Evolutionary conservation across 345 rosid genomes (phyloP), one percentile per base, ranked within the genome.

Genomic region (Eucalyptus globulus): DNA sequence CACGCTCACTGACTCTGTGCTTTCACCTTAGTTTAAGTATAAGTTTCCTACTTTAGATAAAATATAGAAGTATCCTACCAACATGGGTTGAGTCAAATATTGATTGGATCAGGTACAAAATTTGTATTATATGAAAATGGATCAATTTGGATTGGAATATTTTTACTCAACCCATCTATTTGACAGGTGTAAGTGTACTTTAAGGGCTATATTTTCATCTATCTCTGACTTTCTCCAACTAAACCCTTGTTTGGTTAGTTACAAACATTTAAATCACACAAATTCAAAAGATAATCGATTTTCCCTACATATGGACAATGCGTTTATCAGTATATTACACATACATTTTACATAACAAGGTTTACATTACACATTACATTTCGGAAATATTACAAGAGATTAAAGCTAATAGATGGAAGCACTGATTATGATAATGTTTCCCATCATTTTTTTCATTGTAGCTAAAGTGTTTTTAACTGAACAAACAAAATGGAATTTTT

Each of bases 1-100:
- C 1, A 0, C 7, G 0, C 19, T 50, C 1, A 13, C 17, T 50
- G 0, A 50, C 17, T 50, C 17, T 0, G 0, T 50, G 19, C 53
- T 50, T 16, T 16, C 53, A 50, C 19, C 7, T 50, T 50, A 50
- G 1, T 5, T 2, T 50, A 14, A 16, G 53, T 50, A 50, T 50
- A 50, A 50, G 53, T 50, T 50, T 50, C 17, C 7, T 15, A 15
- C 19, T 5, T 50, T 50, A 50, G 53, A 14, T 14, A 15, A 50
- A 14, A 50, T 14, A 50, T 14, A 50, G 0, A 14, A 15, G 53
- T 50, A 1, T 50, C 17, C 0, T 50, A 50, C 1, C 53, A 15
- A 50, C 1, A 49, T 1, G 5, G 5, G 49, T 49, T 49, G 49
- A 49, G 49, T 49, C 49, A 49, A 49, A 1, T 15, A 50, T 50